Conservation (phyloP, 2,329 filamentous ascomycete species). For the Clarireedia hainanense region DNA sequence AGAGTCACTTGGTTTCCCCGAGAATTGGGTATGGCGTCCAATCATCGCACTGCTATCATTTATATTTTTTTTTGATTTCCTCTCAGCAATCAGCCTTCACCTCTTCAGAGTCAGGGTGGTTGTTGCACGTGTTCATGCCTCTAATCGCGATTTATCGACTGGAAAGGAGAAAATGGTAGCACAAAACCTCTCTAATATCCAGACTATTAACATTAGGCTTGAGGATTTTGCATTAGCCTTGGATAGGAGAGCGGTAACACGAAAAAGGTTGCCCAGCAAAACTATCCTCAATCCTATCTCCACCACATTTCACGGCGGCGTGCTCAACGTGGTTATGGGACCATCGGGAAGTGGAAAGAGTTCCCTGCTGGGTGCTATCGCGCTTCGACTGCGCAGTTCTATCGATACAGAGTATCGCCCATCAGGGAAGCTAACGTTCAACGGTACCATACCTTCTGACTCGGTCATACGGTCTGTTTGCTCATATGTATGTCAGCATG, state of each 20-base stretch:
- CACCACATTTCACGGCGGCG: conserved; percentile 40
- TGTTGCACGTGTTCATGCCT: conserved; percentile 7
- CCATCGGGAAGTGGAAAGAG: conserved; percentile 44
- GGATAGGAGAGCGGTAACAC: no score
- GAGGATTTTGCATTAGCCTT: not conserved
- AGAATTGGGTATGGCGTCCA: conserved; percentile 44
- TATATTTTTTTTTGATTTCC: conserved; percentile 38
- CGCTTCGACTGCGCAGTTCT: conserved; percentile 39
- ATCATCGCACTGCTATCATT: conserved; percentile 37
- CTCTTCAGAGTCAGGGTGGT: conserved; percentile 42
- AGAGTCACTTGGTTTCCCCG: conserved; percentile 40
- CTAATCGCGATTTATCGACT: not conserved
- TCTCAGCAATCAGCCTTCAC: conserved; percentile 37
- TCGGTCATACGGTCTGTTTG: conserved; percentile 44
- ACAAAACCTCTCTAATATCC: not conserved
- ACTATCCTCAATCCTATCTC: conserved; percentile 43
- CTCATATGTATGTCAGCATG: conserved; percentile 54
- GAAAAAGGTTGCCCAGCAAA: conserved; percentile 21
- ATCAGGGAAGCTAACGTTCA: conserved; percentile 33
- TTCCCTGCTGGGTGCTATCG: conserved; percentile 43
- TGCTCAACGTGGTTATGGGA: conserved; percentile 51
- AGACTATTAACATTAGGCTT: not conserved
- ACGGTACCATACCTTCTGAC: conserved; percentile 39
- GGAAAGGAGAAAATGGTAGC: not conserved
- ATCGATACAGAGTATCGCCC: conserved; percentile 41